phyloP scores from a whole-genome alignment of 129 eudicot genomes.

The Centaurea solstitialis region DNA sequence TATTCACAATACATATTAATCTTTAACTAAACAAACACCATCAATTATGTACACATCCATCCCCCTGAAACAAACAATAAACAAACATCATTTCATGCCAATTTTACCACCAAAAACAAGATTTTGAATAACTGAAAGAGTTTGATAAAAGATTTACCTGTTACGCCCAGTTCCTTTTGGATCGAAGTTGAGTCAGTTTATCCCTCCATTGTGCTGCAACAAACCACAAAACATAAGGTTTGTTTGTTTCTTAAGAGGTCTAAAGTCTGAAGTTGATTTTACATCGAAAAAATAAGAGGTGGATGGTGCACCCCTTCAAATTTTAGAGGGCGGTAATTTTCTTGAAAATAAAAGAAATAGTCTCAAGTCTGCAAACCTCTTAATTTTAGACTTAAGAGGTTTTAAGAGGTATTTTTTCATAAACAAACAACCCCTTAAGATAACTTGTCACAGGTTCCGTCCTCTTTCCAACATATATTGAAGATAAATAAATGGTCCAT shows the following conservation, averaged over 20 bases:
- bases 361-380: too few species aligned
- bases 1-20: conserved; percentile 25
- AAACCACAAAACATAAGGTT: not conserved
- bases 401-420: too few species aligned
- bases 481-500: not conserved
- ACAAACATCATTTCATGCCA: not conserved
- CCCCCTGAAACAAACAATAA: conserved; percentile 21
- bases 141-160: conserved; percentile 29
- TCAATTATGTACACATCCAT: conserved; percentile 32
- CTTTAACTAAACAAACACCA: conserved; percentile 12
- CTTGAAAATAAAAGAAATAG: too few species aligned
- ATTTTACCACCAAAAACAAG: not conserved
- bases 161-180: conserved; percentile 82
- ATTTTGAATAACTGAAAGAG: not conserved
- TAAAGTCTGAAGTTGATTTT: too few species aligned
- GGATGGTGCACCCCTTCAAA: too few species aligned
- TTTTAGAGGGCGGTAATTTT: too few species aligned
- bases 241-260: too few species aligned
- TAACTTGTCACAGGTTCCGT: too few species aligned
- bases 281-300: too few species aligned
- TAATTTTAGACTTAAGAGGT: too few species aligned
- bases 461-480: not conserved
- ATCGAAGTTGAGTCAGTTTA: conserved; percentile 71
- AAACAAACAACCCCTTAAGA: too few species aligned
- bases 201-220: conserved; percentile 80